Evolutionary conservation across 2,329 filamentous ascomycete genomes (phyloP).

Genomic region (Hawksworthiomyces lignivorus): DNA sequence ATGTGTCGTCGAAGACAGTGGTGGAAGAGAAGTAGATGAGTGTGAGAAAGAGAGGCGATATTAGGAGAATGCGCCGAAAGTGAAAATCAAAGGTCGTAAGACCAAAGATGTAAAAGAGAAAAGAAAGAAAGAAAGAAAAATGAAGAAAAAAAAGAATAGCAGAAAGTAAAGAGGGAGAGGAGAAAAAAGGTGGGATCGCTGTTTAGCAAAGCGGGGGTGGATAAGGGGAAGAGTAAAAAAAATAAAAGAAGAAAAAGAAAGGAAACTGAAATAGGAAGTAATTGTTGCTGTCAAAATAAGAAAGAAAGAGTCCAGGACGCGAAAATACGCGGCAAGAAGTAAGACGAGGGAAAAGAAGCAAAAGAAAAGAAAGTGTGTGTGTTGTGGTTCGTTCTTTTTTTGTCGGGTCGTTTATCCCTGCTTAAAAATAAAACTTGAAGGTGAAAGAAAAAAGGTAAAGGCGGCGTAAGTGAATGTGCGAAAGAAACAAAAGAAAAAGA

Average conservation of each 20-base stretch:
- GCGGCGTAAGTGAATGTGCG: not conserved
- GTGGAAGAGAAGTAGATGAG: not conserved
- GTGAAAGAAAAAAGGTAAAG: not conserved
- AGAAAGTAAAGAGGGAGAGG: not conserved
- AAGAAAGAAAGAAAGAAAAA: not conserved
- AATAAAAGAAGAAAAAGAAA: slow-evolving; percentile 4
- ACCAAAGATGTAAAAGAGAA: not conserved
- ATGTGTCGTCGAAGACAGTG: not conserved
- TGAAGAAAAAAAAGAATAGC: slow-evolving; percentile 1
- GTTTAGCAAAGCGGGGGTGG: slow-evolving; percentile 5
- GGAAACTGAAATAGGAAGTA: not conserved
- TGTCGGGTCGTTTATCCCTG: too few species aligned
- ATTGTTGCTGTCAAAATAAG: too few species aligned
- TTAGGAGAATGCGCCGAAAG: not conserved
- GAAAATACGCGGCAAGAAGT: not conserved
- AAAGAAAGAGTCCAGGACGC: slow-evolving; percentile 1
- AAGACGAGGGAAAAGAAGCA: not conserved
- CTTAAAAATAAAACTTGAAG: slow-evolving; percentile 2
- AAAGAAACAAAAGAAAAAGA: not conserved
- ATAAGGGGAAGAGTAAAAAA: not conserved
- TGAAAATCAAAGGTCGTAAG: not conserved
- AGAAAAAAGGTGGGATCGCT: not conserved
- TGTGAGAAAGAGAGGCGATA: not conserved
- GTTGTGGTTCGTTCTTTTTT: too few species aligned
- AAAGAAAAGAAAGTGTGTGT: too few species aligned